A percentile compares a stretch with the other conserved stretches of the same genome.
These are phyloP conservation scores for Aspergillus piperis DNA, from an alignment of 2,329 filamentous ascomycete species.

Conservation along the genomic window DNA sequence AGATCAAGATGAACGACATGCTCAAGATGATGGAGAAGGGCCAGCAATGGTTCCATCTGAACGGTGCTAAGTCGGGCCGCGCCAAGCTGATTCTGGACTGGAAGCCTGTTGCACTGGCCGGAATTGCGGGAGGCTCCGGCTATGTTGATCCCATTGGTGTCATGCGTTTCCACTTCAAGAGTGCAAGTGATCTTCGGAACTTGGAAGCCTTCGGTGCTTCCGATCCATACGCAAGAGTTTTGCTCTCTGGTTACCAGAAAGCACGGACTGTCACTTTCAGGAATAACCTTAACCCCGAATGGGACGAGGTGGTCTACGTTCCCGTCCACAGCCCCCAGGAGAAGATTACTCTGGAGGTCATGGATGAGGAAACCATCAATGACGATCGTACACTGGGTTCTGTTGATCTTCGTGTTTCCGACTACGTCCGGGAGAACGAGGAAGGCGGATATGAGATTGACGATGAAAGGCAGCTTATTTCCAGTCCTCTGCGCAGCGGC, in stretches of 20 bases:
- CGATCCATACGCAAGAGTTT: slow-evolving; percentile 86
- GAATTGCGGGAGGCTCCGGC: slow-evolving; percentile 73
- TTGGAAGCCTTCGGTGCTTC: slow-evolving; percentile 95
- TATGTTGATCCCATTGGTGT: slow-evolving; percentile 94
- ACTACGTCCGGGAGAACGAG: slow-evolving; percentile 77
- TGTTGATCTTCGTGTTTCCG: slow-evolving; percentile 72
- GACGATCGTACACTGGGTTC: slow-evolving; percentile 86
- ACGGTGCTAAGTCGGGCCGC: slow-evolving; percentile 77
- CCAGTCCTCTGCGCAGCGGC: slow-evolving; percentile 70
- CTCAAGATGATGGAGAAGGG: slow-evolving; percentile 87
- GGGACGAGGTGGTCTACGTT: slow-evolving; percentile 93
- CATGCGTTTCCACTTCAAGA: slow-evolving; percentile 88
- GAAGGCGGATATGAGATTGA: slow-evolving; percentile 78
- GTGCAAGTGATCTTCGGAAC: slow-evolving; percentile 80
- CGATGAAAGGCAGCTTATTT: slow-evolving; percentile 69
- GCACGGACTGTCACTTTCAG: slow-evolving; percentile 91
- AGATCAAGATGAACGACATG: slow-evolving; percentile 94
- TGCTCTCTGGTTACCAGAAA: slow-evolving; percentile 88
- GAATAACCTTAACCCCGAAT: slow-evolving; percentile 93
- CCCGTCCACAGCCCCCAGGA: slow-evolving; percentile 84
- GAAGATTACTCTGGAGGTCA: slow-evolving; percentile 84
- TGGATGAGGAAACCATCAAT: slow-evolving; percentile 92
- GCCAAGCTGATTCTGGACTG: slow-evolving; percentile 90
- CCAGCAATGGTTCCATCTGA: slow-evolving; percentile 92
- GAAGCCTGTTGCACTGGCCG: slow-evolving; percentile 89